phyloP scores from a whole-genome alignment of 305 asterid species.

The Stenogyne calaminthoides region DNA sequence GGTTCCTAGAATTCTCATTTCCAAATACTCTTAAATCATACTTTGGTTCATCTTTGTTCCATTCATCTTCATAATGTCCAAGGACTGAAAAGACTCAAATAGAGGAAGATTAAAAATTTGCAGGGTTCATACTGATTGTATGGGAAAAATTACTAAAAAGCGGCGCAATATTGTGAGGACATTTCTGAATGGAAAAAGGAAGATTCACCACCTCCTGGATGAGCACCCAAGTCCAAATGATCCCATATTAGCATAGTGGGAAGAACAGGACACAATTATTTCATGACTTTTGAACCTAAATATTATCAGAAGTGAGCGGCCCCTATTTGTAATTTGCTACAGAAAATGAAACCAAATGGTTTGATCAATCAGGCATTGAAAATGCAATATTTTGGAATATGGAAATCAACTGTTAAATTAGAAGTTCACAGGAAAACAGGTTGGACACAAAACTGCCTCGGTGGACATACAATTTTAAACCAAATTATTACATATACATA shows the following conservation, averaged over 20 bases:
- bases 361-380: not conserved
- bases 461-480: not conserved
- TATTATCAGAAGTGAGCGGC: not conserved
- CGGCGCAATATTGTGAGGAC: not conserved
- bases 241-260: not conserved
- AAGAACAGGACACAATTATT: not conserved
- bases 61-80: not conserved
- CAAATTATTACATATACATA: too few species aligned
- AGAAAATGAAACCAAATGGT: too few species aligned
- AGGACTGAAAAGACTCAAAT: not conserved
- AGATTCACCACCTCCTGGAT: not conserved
- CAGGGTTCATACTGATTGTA: too few species aligned
- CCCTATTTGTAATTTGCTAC: too few species aligned
- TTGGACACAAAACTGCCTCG: not conserved
- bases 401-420: not conserved
- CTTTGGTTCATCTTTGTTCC: not conserved
- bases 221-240: not conserved
- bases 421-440: not conserved
- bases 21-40: not conserved
- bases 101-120: too few species aligned
- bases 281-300: not conserved
- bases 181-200: not conserved
- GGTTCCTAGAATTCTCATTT: not conserved
- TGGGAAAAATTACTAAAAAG: not conserved
- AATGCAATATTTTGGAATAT: not conserved